phyloP scores from a whole-genome alignment of 768 basidiomycete species.

The Suillus brevipes region DNA sequence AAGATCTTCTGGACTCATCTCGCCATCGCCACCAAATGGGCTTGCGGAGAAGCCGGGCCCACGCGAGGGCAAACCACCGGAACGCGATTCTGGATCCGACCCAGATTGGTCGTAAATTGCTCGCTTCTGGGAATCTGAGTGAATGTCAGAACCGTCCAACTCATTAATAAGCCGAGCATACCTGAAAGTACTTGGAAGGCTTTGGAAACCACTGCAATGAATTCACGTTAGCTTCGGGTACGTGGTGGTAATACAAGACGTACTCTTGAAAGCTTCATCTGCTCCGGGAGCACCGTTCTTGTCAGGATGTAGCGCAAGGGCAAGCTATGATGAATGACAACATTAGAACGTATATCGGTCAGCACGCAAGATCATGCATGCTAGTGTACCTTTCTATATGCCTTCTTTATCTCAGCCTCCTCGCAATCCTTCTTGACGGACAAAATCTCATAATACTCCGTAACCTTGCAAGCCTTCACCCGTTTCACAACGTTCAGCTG shows the following conservation, averaged over 20 bases:
- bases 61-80: conserved; percentile 62
- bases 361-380: conserved; percentile 13
- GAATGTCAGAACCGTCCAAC: conserved; percentile 3
- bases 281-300: conserved; percentile 98
- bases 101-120: conserved; percentile 83
- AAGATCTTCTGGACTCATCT: conserved; percentile 92
- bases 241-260: conserved; percentile 28
- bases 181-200: conserved; percentile 94
- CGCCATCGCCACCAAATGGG: conserved; percentile 64
- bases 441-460: conserved; percentile 93
- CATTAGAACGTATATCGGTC: conserved; percentile 11
- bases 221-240: conserved; percentile 9
- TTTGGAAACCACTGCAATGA: conserved; percentile 84
- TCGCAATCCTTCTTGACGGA: conserved; percentile 77
- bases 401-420: conserved; percentile 86
- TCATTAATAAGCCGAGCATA: conserved; percentile 20
- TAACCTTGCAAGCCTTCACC: conserved; percentile 81
- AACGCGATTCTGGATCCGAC: conserved; percentile 86
- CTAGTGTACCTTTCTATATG: conserved; percentile 84
- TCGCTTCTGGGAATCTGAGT: conserved; percentile 81
- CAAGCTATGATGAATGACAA: conserved; percentile 52
- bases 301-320: conserved; percentile 86
- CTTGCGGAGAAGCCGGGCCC: conserved; percentile 50
- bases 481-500: conserved; percentile 82
- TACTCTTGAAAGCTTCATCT: conserved; percentile 97